phyloP scores from a whole-genome alignment of 331 rosid species.

The Quercus tomentella region DNA sequence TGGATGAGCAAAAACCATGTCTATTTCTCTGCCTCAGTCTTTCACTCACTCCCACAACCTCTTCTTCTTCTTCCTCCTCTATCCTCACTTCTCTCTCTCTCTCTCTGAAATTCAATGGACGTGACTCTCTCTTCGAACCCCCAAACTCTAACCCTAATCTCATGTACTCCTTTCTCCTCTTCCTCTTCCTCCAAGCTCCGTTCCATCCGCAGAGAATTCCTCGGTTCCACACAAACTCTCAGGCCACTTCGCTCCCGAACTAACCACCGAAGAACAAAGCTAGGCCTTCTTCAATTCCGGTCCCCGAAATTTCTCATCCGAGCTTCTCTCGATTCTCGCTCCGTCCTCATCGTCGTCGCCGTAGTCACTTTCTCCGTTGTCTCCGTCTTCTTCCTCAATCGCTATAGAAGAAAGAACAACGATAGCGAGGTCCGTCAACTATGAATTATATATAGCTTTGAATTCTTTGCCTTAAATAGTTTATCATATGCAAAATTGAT shows the following conservation, averaged over 20 bases:
- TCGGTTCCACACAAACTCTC: conserved; percentile 52
- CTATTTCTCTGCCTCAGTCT: neutral
- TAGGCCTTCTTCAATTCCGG: conserved; percentile 20
- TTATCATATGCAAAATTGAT: neutral
- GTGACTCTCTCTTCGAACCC: conserved; percentile 52
- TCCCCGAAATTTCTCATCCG: conserved; percentile 53
- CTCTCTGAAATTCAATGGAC: conserved; percentile 31
- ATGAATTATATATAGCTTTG: neutral
- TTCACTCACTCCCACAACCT: conserved; percentile 3
- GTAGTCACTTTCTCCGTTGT: conserved; percentile 65
- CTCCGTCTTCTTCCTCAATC: conserved; percentile 48
- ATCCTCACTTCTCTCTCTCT: conserved; percentile 34
- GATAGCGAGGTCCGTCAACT: conserved; percentile 39
- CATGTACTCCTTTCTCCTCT: conserved; percentile 27
- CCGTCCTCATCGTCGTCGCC: conserved; percentile 47
- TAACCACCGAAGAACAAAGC: conserved; percentile 19
- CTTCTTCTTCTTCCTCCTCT: neutral
- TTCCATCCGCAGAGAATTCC: conserved; percentile 45
- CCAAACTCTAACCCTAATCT: conserved; percentile 31
- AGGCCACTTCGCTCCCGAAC: conserved; percentile 44
- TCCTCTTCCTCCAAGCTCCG: conserved; percentile 29
- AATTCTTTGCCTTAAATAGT: neutral
- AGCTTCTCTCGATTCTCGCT: conserved; percentile 53
- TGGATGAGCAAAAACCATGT: conserved; percentile 39
- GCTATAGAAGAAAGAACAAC: conserved; percentile 38